A percentile compares a stretch with the other conserved stretches of the same genome.
Evolutionary conservation across 164 flowering plant genomes (phyloP).

Genomic region (Dillenia suffruticosa): DNA sequence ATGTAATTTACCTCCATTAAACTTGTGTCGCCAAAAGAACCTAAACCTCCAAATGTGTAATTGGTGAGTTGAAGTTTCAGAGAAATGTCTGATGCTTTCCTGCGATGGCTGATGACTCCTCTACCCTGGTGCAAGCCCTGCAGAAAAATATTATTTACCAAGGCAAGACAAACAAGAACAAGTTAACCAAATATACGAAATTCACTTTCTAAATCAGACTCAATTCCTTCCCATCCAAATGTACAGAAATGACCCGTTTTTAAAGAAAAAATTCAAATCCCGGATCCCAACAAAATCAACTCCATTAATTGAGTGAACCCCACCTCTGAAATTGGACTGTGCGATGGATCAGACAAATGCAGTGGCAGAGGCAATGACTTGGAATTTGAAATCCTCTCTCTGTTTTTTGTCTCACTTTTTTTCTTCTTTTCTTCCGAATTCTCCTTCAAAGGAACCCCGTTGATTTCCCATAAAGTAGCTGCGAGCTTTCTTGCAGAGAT

Average conservation of each 20-base stretch:
- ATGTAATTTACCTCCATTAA: conserved; percentile 67
- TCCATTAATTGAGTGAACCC: conserved; percentile 2
- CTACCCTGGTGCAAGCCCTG: conserved; percentile 64
- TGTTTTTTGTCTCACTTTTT: too few species aligned
- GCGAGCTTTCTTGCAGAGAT: conserved; percentile 53
- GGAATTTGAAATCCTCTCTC: too few species aligned
- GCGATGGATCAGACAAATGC: conserved; percentile 93
- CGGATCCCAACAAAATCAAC: neutral
- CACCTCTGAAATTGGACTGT: conserved; percentile 89
- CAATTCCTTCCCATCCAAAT: too few species aligned
- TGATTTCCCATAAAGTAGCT: conserved; percentile 57
- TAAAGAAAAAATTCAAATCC: neutral
- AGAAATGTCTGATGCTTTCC: conserved; percentile 43
- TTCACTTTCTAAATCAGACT: too few species aligned
- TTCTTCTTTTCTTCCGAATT: conserved; percentile 8
- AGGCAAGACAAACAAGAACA: too few species aligned
- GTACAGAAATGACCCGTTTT: too few species aligned
- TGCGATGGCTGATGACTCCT: conserved; percentile 48
- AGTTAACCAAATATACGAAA: too few species aligned
- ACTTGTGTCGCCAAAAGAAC: conserved; percentile 58
- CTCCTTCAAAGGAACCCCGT: conserved; percentile 21
- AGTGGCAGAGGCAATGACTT: conserved; percentile 44
- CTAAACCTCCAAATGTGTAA: conserved; percentile 31
- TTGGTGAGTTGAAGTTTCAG: conserved; percentile 40
- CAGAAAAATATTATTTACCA: neutral